phyloP scores from a whole-genome alignment of 2,329 filamentous ascomycete genomes.

The Talaromyces sp. region DNA sequence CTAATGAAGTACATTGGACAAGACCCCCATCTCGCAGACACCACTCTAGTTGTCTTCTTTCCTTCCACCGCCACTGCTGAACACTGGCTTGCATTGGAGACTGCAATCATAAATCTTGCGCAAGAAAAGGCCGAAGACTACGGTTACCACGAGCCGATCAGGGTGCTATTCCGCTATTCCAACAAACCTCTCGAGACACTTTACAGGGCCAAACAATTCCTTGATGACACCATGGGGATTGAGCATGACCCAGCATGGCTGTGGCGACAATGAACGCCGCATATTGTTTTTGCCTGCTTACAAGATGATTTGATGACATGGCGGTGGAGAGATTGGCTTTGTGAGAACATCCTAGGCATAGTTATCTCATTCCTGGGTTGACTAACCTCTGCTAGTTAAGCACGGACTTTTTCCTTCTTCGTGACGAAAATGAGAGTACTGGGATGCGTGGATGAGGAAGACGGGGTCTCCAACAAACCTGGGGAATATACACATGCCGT shows the following conservation, averaged over 20 bases:
- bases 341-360: background rate
- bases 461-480: background rate
- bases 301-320: background rate
- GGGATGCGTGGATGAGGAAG: too few species aligned
- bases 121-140: background rate
- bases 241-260: background rate
- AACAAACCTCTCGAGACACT: background rate
- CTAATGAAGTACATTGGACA: background rate
- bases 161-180: background rate
- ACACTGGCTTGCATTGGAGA: background rate
- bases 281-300: background rate
- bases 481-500: background rate
- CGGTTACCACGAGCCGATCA: background rate
- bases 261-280: background rate
- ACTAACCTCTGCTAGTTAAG: background rate
- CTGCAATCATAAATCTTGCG: background rate
- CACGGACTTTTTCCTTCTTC: background rate
- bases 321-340: background rate
- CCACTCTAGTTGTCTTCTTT: background rate
- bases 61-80: background rate
- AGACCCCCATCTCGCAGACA: background rate
- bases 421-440: too few species aligned
- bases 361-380: too few species aligned
- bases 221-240: background rate
- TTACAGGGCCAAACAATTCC: background rate